Evolutionary conservation across 805 yeast species (phyloP).

Genomic region (Komagataella ulmi): DNA sequence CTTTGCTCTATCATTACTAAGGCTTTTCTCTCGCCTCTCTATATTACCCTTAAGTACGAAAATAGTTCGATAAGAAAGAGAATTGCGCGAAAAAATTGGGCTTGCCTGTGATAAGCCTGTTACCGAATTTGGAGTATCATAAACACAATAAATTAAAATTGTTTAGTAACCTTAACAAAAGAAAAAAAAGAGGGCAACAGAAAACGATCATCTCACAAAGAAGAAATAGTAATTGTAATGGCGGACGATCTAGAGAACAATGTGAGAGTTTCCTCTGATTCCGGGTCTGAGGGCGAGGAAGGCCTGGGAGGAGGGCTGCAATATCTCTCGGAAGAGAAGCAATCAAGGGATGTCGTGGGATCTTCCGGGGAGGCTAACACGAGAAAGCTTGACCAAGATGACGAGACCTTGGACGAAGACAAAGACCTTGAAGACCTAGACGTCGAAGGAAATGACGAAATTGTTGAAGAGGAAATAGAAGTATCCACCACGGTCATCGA

Average conservation of each 20-base stretch:
- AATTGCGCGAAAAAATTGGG: not conserved
- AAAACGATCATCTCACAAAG: not conserved
- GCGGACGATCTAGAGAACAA: not conserved
- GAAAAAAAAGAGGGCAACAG: not conserved
- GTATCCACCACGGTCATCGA: not conserved
- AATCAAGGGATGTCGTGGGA: not conserved
- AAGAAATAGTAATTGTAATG: not conserved
- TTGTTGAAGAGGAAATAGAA: not conserved
- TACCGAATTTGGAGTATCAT: not conserved
- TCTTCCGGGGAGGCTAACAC: not conserved
- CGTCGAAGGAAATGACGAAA: not conserved
- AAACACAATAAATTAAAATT: not conserved
- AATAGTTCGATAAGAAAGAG: not conserved
- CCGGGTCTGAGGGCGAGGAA: not conserved
- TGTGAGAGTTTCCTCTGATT: not conserved
- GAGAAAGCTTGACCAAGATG: not conserved
- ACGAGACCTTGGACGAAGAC: not conserved
- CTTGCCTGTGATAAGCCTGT: not conserved
- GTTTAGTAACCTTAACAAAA: not conserved
- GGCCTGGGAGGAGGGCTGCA: not conserved
- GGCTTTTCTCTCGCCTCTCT: not conserved
- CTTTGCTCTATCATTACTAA: not conserved
- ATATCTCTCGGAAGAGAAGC: not conserved
- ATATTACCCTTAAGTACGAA: not conserved
- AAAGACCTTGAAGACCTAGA: not conserved